Conservation (phyloP, 192 early-diverging fungal species). For the Allomyces macrogynus region DNA sequence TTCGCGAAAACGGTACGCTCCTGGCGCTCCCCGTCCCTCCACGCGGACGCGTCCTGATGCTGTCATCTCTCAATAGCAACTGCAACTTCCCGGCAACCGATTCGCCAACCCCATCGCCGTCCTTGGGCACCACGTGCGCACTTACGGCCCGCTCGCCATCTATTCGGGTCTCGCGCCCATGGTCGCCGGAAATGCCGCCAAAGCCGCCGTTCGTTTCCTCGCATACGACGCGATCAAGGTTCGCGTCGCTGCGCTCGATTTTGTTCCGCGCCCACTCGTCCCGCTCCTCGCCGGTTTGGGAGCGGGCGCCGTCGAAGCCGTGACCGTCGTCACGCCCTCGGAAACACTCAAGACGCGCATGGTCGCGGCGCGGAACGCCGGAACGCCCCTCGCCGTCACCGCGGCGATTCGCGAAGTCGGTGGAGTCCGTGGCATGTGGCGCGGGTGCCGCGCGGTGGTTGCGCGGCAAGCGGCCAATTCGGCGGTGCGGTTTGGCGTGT, state of each 20-base stretch:
- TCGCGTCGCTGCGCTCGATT: slow-evolving; percentile 44
- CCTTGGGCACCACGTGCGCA: slow-evolving; percentile 41
- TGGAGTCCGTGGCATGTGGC: slow-evolving; percentile 69
- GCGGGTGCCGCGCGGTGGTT: slow-evolving; percentile 79
- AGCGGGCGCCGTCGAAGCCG: slow-evolving; percentile 74
- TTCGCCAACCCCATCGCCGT: slow-evolving; percentile 47
- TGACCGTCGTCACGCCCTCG: slow-evolving; percentile 74
- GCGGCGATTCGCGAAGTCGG: slow-evolving; percentile 39
- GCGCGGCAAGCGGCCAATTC: slow-evolving; percentile 88
- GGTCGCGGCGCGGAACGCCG: background rate
- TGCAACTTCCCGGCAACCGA: background rate
- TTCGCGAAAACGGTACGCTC: background rate
- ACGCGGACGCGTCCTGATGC: too few species aligned
- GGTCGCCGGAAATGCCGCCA: slow-evolving; percentile 75
- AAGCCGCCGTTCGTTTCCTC: slow-evolving; percentile 82
- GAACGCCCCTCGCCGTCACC: slow-evolving; percentile 9
- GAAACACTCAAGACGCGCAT: slow-evolving; percentile 74
- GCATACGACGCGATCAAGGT: slow-evolving; percentile 71
- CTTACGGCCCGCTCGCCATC: slow-evolving; percentile 50
- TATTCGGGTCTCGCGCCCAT: slow-evolving; percentile 80
- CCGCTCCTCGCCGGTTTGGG: slow-evolving; percentile 62
- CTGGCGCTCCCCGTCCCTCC: too few species aligned
- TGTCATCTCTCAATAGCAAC: background rate
- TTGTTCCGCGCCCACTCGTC: slow-evolving; percentile 42
- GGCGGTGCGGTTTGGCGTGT: slow-evolving; percentile 76